These are phyloP conservation scores for Myriosclerotinia duriaeana DNA, from an alignment of 2,329 filamentous ascomycete genomes.

Conservation along the genomic window DNA sequence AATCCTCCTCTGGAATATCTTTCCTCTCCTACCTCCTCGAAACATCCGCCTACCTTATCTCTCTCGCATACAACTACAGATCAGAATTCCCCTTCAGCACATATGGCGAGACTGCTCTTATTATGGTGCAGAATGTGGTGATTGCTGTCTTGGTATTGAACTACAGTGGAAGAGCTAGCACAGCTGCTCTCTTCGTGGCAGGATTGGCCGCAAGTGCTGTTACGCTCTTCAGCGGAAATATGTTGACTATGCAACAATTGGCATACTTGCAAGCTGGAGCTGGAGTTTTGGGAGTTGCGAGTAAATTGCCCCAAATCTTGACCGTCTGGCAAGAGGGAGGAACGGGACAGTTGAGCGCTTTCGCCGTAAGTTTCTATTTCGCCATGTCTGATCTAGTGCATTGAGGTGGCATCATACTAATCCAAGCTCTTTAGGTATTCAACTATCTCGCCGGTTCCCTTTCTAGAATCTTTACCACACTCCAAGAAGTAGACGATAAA, in stretches of 20 bases:
- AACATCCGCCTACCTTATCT: constrained; percentile 82
- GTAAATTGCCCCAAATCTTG: constrained; percentile 90
- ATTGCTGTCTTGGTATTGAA: constrained; percentile 85
- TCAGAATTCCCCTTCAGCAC: constrained; percentile 94
- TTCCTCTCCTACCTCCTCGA: constrained; percentile 93
- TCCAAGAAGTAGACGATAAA: constrained; percentile 96
- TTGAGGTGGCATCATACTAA: background rate
- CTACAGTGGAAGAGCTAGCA: constrained; percentile 67
- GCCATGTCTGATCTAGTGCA: constrained; percentile 3
- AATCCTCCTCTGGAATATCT: constrained; percentile 78
- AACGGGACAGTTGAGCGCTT: constrained; percentile 94
- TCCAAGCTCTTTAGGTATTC: constrained; percentile 68
- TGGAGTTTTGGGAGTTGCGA: constrained; percentile 77
- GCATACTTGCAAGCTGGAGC: constrained; percentile 78
- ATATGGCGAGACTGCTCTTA: constrained; percentile 91
- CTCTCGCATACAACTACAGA: constrained; percentile 87
- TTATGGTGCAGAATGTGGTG: constrained; percentile 86
- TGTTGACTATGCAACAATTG: constrained; percentile 52
- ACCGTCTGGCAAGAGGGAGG: constrained; percentile 82
- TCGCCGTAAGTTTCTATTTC: constrained; percentile 65
- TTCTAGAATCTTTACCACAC: constrained; percentile 92
- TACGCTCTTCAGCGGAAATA: constrained; percentile 67
- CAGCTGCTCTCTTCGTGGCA: constrained; percentile 76
- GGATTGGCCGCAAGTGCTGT: constrained; percentile 68
- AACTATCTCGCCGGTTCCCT: constrained; percentile 94